Evolutionary conservation across 495 filamentous ascomycete genomes (phyloP), one percentile per base, ranked within the genome.

Genomic region (Aspergillus taichungensis): DNA sequence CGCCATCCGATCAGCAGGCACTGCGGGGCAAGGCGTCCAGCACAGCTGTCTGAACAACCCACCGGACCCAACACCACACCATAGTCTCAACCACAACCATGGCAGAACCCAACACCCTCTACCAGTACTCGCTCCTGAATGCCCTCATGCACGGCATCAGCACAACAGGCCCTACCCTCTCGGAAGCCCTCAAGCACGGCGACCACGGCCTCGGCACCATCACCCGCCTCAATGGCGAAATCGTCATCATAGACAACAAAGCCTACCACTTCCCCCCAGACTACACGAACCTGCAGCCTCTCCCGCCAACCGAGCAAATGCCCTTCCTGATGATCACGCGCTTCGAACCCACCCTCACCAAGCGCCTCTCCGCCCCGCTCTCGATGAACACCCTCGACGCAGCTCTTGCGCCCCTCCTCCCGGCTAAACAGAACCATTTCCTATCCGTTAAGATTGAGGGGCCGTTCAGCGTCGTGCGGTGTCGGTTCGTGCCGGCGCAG

Each of bases 171-270:
- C 60, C 63, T 28, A 52, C 55, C 4, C 56, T 70, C 24, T 51
- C 64, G 6, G 36, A 58, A 3, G 43, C 75, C 13, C 57, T 69
- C 29, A 14, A 40, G 0, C 65, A 73, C 47, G 73, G 75, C 56
- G 60, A 67, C 55, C 69, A 72, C 53, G 74, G 75, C 14, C 63
- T 77, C 0, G 75, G 75, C 12, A 77, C 75, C n/a, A 69, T 76
- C 44, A 47, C 50, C 8, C 42, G 54, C 46, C 69, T 78, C 52
- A 62, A 64, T 37, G 74, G 74, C 52, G 75, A 77, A 53, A 69
- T 77, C 54, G 64, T 76, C 29, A 56, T 75, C n/a, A 49, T 77
- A 10, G 69, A 75, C 45, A 59, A 61, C 42, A 49, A 54, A 8
- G 58, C 66, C 27, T 76, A 73, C 52, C 74, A 76, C 13, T 53